Conservation (phyloP, 352 stramenopile species). For the Peronospora belbahrii region DNA sequence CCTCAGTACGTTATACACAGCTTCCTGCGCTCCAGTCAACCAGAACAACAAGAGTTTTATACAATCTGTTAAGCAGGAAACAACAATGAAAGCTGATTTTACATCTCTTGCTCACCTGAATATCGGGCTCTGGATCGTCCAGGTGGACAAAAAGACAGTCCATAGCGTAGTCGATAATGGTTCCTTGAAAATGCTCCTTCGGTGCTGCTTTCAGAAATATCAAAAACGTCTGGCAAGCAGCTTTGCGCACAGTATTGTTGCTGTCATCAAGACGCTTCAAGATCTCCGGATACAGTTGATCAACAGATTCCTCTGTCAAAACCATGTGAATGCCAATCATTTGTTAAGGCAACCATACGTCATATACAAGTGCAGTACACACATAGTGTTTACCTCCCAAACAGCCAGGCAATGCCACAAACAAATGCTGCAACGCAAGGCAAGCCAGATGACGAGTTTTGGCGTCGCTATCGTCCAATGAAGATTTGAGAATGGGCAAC, state of each 20-base stretch:
- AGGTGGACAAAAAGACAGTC: constrained; percentile 89
- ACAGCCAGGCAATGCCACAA: constrained; percentile 68
- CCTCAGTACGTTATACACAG: constrained; percentile 64
- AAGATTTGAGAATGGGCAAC: constrained; percentile 83
- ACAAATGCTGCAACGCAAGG: constrained; percentile 82
- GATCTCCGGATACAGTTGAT: constrained; percentile 88
- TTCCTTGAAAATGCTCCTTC: constrained; percentile 80
- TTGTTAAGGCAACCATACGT: constrained; percentile 1
- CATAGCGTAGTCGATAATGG: constrained; percentile 86
- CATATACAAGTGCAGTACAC: background rate
- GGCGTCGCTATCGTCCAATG: constrained; percentile 81
- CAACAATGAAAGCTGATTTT: background rate
- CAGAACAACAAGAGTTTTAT: constrained; percentile 2
- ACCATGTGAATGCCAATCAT: background rate
- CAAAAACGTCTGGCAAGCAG: constrained; percentile 80
- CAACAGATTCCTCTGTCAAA: constrained; percentile 76
- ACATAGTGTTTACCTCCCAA: constrained; percentile 45
- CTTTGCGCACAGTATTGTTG: constrained; percentile 84
- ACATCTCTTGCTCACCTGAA: constrained; percentile 44
- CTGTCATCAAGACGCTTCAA: constrained; percentile 90
- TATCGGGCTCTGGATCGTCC: constrained; percentile 81
- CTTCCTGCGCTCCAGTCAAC: constrained; percentile 29
- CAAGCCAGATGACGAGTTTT: constrained; percentile 86
- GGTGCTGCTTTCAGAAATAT: constrained; percentile 82
- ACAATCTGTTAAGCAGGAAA: background rate